Conservation (phyloP, 1,284 basidiomycete species). For the Clitocybe nebularis region DNA sequence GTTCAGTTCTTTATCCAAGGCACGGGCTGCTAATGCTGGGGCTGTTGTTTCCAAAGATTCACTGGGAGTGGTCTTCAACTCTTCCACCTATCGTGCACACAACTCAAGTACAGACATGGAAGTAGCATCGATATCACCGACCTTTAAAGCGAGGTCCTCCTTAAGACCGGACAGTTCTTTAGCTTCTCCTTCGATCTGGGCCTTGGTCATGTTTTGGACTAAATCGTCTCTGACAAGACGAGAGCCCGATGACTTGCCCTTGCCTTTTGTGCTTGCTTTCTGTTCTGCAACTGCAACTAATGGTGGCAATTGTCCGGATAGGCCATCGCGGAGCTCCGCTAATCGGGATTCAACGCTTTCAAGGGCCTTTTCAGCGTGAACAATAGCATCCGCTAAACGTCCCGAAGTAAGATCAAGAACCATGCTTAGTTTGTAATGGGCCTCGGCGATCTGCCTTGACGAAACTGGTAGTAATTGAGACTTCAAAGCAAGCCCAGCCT, state of each 20-base stretch:
- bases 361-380: conserved; percentile 74
- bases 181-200: conserved; percentile 70
- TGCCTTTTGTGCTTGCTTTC: conserved; percentile 53
- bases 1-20: conserved; percentile 66
- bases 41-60: conserved; percentile 50
- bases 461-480: conserved; percentile 66
- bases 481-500: conserved; percentile 70
- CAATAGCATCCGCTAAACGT: conserved; percentile 73
- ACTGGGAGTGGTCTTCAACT: conserved; percentile 76
- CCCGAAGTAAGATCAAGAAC: conserved; percentile 84
- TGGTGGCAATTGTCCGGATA: conserved; percentile 42
- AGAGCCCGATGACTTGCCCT: conserved; percentile 52
- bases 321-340: conserved; percentile 55
- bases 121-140: conserved; percentile 22
- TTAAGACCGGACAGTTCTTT: conserved; percentile 75
- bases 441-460: conserved; percentile 84
- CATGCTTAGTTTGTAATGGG: conserved; percentile 87
- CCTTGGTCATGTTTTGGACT: conserved; percentile 56
- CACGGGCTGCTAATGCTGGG: conserved; percentile 62
- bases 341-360: conserved; percentile 71
- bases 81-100: conserved; percentile 63
- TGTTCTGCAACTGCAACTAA: conserved; percentile 29
- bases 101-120: conserved; percentile 1
- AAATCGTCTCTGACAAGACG: conserved; percentile 46
- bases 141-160: conserved; percentile 81